Base-by-base conservation (phyloP, 2,329 filamentous ascomycete genomes). In the Gyromitra esculenta region DNA sequence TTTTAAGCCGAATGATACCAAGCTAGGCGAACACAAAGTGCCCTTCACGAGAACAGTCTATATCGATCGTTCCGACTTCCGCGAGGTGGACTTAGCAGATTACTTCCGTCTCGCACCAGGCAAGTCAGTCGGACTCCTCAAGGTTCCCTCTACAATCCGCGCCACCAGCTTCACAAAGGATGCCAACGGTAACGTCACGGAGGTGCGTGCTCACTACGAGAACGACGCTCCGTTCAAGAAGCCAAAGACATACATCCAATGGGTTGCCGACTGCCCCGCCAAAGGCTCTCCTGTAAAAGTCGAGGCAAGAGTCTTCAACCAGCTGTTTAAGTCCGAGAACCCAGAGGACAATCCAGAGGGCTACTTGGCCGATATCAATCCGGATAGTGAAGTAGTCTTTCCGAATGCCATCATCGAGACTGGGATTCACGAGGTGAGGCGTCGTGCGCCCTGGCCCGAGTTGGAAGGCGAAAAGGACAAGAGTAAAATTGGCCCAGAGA, bases 171-270 rank as follows among this genome's bases (percentile, higher is more conserved):
- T 92, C 84, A 86, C 86, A 45, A 92, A 90, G 79, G 91, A 93
- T 79, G 85, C 87, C 64, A 83, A 85, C 0, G 91, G 91, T 66
- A 87, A 87, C 75, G 88, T 95, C 56, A 90, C 86, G 0, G 88
- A 90, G 79, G 88, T 95, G 75, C 86, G 87, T 41, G 91, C 91
- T 13, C 86, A 87, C 21, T 90, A 90, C 70, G 91, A 92, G 77
- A 91, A 91, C 75, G 91, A 92, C 77, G 88, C 87, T 18, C 90
- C 91, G 82, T 81, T 83, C 74, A 85, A 85, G 81, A 87, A 87
- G 76, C 89, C 91, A 54, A 95, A 96, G 85, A 90, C 93, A 0
- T 92, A 89, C 82, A 97, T 97, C 82, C 94, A 97, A 82, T 97
- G 95, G 95, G 92, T 97, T 5, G 89, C 90, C 4, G 89, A 90